A percentile compares a stretch with the other conserved stretches of the same genome.
Conservation (phyloP, 2,329 filamentous ascomycete species). For the Alternaria hordeiaustralica region DNA sequence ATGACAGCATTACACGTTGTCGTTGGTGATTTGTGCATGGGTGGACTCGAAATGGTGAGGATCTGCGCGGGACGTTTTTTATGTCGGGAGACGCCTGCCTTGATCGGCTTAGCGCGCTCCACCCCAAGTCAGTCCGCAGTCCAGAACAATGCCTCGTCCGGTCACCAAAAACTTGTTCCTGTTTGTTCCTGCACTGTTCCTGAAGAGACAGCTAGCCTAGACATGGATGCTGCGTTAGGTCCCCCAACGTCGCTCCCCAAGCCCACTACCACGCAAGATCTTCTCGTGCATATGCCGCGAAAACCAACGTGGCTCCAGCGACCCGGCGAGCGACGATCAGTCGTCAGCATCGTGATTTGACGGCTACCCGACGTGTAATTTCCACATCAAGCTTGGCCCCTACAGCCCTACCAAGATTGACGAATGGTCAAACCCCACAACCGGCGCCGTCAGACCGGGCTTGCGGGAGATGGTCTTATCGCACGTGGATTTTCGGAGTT, state of each 20-base stretch:
- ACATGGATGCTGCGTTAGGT: conserved; percentile 15
- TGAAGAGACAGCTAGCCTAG: conserved; percentile 16
- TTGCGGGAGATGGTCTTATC: conserved; percentile 20
- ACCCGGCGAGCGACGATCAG: conserved; percentile 11
- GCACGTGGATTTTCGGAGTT: conserved; percentile 21
- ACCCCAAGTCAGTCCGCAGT: conserved; percentile 10
- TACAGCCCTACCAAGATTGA: conserved; percentile 12
- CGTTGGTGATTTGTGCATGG: conserved; percentile 6
- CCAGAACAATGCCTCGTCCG: conserved; percentile 13
- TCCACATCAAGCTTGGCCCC: conserved; percentile 24
- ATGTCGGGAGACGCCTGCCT: conserved; percentile 12
- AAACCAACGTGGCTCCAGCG: conserved; percentile 26
- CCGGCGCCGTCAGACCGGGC: conserved; percentile 19
- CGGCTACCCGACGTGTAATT: conserved; percentile 17
- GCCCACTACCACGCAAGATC: conserved; percentile 11
- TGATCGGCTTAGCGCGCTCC: background rate
- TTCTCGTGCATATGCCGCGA: conserved; percentile 16
- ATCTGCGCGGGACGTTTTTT: conserved; percentile 19
- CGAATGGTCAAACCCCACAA: conserved; percentile 15
- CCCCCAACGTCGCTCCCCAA: conserved; percentile 12
- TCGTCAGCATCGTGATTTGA: conserved; percentile 16
- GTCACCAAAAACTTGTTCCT: conserved; percentile 17
- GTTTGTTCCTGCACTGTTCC: conserved; percentile 26
- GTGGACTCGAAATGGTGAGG: conserved; percentile 2
- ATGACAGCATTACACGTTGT: conserved; percentile 4